Evolutionary conservation across 2,329 filamentous ascomycete species (phyloP), one percentile per base, ranked within the genome.

Genomic region (Metarhizium sp.): DNA sequence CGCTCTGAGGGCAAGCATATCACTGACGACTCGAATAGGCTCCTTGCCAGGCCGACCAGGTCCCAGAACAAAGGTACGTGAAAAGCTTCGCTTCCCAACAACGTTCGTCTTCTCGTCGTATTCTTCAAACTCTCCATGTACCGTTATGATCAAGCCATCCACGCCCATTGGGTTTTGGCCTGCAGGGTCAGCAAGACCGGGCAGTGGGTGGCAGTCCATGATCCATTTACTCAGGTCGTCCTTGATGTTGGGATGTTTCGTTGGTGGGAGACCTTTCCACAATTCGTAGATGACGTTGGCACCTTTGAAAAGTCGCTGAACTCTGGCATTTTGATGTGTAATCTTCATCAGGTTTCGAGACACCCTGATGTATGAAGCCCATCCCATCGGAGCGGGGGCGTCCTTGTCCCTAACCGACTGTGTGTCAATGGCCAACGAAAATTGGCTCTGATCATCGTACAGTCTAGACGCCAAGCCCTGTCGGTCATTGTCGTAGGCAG

Each of bases 91-190:
- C 62, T 85, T 82, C 42, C 82, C 77, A 47, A 79, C 79, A 48
- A 80, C 77, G 50, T 78, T 75, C 25, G 77, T 79, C 16, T 71
- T 70, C 3, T 73, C 68, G 61, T 88, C 81, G 18, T 85, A 74
- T 66, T 96, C 91, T 51, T 92, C 85, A 58, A 90, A 95, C 64
- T 92, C 88, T 59, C 90, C 88, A 63, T 94, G 88, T n/a, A 92
- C 78, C 7, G 81, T 86, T 61, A 95, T 81, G 51, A 89, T 79
- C 60, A 95, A 80, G 7, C 90, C 90, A 59, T 88, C 87, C 20
- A 92, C 88, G 4, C 88, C 89, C 20, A 75, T 73, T 1, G 73
- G 67, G 58, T 78, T 85, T 59, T 85, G 77, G 1, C 84, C 83
- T 13, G 78, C 79, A 2, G 84, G 85, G 62, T 95, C 90, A 2